Evolutionary conservation across 2,329 filamentous ascomycete genomes (phyloP).

Genomic region (Trichoderma hamatum): DNA sequence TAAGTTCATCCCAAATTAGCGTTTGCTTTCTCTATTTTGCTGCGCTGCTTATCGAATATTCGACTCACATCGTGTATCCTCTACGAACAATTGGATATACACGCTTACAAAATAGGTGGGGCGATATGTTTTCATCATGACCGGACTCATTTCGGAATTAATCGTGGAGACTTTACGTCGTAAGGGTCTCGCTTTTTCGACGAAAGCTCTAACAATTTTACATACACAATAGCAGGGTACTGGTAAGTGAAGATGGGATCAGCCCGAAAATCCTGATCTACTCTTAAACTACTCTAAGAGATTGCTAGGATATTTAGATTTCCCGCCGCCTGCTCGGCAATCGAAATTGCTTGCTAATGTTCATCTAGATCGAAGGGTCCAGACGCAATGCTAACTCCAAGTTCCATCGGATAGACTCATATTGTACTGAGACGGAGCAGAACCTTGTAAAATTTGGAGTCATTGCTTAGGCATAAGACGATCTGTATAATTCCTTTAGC

Average conservation of each 20-base stretch:
- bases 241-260: neutral
- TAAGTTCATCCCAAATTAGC: too few relatives aligned
- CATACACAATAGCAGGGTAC: neutral
- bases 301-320: neutral
- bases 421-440: neutral
- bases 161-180: neutral
- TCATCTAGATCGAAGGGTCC: neutral
- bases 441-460: neutral
- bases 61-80: neutral
- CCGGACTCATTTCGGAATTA: neutral
- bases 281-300: neutral
- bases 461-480: neutral
- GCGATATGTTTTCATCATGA: neutral
- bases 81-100: neutral
- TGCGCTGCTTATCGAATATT: too few relatives aligned
- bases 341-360: neutral
- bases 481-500: neutral
- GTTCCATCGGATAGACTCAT: neutral
- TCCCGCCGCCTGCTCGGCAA: neutral
- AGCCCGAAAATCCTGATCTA: neutral
- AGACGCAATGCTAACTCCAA: neutral
- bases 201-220: neutral
- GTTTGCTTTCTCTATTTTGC: too few relatives aligned
- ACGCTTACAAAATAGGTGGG: neutral
- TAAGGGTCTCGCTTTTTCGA: neutral